A percentile compares a stretch with the other conserved stretches of the same genome.
phyloP scores from a whole-genome alignment of 768 basidiomycete genomes.

The Lentinus tigrinus region DNA sequence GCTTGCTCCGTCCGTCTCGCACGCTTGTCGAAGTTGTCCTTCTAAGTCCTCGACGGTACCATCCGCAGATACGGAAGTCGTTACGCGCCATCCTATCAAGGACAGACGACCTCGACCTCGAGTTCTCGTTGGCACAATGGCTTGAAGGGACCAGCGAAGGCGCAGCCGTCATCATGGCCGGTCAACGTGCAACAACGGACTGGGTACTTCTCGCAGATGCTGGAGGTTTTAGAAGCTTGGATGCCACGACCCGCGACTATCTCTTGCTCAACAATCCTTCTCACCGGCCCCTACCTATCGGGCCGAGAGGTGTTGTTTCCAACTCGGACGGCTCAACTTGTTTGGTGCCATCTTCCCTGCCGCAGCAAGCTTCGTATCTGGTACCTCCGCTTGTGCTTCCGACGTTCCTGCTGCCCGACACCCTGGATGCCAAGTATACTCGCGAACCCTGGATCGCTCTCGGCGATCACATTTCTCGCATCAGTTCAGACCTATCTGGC shows the following conservation, averaged over 20 bases:
- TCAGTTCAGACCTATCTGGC: slow-evolving; percentile 32
- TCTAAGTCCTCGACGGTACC: slow-evolving; percentile 40
- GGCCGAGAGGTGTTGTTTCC: slow-evolving; percentile 37
- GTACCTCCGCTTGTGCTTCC: slow-evolving; percentile 62
- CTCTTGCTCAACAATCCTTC: slow-evolving; percentile 42
- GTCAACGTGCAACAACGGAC: slow-evolving; percentile 41
- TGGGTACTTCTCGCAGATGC: slow-evolving; percentile 56
- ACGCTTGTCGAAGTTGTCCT: slow-evolving; percentile 47
- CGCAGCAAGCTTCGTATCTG: slow-evolving; percentile 47
- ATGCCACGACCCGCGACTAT: slow-evolving; percentile 31
- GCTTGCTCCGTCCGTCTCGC: slow-evolving; percentile 37
- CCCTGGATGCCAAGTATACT: slow-evolving; percentile 13
- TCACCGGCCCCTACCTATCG: slow-evolving; percentile 35
- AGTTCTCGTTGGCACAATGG: slow-evolving; percentile 41
- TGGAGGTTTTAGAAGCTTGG: slow-evolving; percentile 37
- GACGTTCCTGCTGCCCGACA: slow-evolving; percentile 21
- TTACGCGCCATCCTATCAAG: slow-evolving; percentile 36
- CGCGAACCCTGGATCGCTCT: slow-evolving; percentile 29
- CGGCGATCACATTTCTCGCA: slow-evolving; percentile 27
- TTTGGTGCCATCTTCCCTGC: slow-evolving; percentile 28
- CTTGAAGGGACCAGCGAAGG: slow-evolving; percentile 20
- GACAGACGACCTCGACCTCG: slow-evolving; percentile 32
- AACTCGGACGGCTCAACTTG: slow-evolving; percentile 8
- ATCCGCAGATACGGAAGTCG: slow-evolving; percentile 33
- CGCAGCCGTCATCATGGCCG: slow-evolving; percentile 34